A percentile compares a stretch with the other conserved stretches of the same genome.
Evolutionary conservation across 140 eudicot genomes (phyloP).

Genomic region (Cichorium intybus): DNA sequence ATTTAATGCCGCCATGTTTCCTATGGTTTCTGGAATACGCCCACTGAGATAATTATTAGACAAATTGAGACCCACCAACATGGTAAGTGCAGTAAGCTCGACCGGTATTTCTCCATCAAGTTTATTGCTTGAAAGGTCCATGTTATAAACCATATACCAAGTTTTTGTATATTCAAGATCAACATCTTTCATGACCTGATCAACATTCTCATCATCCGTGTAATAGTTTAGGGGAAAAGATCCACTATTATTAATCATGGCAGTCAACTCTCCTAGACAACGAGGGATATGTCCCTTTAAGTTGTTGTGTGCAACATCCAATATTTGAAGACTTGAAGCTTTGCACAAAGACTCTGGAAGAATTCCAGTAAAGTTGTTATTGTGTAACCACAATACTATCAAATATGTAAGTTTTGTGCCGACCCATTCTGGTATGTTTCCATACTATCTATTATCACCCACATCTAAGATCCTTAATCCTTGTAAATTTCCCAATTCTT

Average conservation of each 20-base stretch:
- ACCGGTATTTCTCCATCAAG: conserved; percentile 33
- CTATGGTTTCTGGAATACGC: conserved; percentile 24
- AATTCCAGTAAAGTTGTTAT: conserved; percentile 13
- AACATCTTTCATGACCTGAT: conserved; percentile 10
- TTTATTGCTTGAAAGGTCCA: conserved; percentile 40
- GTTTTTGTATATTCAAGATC: neutral
- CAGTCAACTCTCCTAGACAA: conserved; percentile 21
- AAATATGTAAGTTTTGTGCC: conserved; percentile 4
- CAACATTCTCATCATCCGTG: neutral
- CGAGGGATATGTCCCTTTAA: conserved; percentile 21
- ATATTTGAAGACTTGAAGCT: conserved; percentile 10
- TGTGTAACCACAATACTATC: conserved; percentile 20
- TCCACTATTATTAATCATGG: conserved; percentile 7
- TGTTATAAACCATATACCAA: neutral
- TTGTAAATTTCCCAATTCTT: conserved; percentile 15
- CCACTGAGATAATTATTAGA: conserved; percentile 43
- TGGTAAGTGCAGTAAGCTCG: conserved; percentile 15
- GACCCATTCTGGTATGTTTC: conserved; percentile 27
- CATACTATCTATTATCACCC: conserved; percentile 25
- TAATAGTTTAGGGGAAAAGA: no score
- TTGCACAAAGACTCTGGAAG: conserved; percentile 23
- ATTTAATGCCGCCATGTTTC: conserved; percentile 14
- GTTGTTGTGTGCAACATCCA: no score
- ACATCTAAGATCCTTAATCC: conserved; percentile 21
- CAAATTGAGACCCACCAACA: conserved; percentile 23